A percentile compares a stretch with the other conserved stretches of the same genome.
Evolutionary conservation across 805 yeast genomes (phyloP).

Genomic region (Saccharomycopsis fodiens): DNA sequence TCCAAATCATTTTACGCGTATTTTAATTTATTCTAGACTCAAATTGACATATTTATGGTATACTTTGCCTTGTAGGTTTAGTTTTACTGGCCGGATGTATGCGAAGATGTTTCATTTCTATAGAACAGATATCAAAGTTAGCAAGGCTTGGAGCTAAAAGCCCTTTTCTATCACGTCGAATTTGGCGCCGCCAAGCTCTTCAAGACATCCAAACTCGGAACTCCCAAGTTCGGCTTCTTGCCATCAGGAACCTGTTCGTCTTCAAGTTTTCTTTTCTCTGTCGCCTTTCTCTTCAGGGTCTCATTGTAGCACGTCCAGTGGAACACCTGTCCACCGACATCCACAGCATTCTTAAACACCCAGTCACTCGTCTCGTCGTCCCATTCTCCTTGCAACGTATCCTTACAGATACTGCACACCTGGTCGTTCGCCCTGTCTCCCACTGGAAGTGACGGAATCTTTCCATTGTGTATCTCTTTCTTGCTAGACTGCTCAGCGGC

Average conservation of each 20-base stretch:
- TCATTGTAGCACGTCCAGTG: slow-evolving; percentile 70
- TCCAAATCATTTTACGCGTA: no score
- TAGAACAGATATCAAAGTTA: no score
- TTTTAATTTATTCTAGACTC: no score
- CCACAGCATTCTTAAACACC: slow-evolving; percentile 69
- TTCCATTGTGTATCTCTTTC: slow-evolving; percentile 14
- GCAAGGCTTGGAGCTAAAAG: no score
- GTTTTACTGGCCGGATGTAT: no score
- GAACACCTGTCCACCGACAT: slow-evolving; percentile 41
- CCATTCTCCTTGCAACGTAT: slow-evolving; percentile 53
- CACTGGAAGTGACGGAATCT: slow-evolving; percentile 28
- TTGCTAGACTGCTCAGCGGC: not conserved
- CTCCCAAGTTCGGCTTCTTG: slow-evolving; percentile 9
- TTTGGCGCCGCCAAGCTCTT: slow-evolving; percentile 6
- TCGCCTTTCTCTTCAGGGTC: slow-evolving; percentile 28
- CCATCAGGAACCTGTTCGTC: not conserved
- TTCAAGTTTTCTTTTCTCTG: slow-evolving; percentile 2
- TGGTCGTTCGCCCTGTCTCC: slow-evolving; percentile 55
- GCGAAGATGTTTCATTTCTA: no score
- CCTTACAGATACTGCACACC: slow-evolving; percentile 67
- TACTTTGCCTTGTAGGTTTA: no score
- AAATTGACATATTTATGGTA: no score
- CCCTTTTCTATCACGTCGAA: no score
- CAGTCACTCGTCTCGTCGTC: slow-evolving; percentile 73
- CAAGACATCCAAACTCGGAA: slow-evolving; percentile 4